These are phyloP conservation scores for Brassica hybrid DNA, from an alignment of 441 rosid genomes.

Conservation along the genomic window DNA sequence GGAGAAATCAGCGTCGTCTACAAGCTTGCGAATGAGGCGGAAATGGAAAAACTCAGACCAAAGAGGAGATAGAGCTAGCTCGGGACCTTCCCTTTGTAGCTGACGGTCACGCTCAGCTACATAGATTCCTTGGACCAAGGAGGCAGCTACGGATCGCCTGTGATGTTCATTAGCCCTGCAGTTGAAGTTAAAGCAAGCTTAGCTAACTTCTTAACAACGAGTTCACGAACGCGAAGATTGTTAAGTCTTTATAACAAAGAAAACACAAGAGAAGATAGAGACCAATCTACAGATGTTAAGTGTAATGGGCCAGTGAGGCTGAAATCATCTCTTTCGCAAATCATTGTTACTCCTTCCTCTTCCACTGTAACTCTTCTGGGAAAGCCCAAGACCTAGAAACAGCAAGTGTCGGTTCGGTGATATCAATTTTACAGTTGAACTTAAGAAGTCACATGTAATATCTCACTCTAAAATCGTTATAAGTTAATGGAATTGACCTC, in stretches of 20 bases:
- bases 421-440: neutral
- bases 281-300: slow-evolving; percentile 78
- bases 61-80: slow-evolving; percentile 65
- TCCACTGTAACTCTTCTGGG: slow-evolving; percentile 14
- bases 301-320: slow-evolving; percentile 54
- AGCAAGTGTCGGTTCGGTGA: neutral
- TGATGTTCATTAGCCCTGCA: slow-evolving; percentile 76
- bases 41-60: slow-evolving; percentile 96
- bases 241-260: neutral
- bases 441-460: neutral
- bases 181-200: neutral
- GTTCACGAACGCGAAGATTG: slow-evolving; percentile 11
- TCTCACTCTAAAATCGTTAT: neutral
- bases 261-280: slow-evolving; percentile 7
- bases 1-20: slow-evolving; percentile 78
- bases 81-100: slow-evolving; percentile 63
- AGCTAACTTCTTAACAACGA: slow-evolving; percentile 1
- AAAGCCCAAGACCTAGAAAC: neutral
- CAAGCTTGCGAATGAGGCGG: slow-evolving; percentile 60
- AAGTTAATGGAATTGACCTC: neutral
- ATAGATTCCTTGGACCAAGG: slow-evolving; percentile 85
- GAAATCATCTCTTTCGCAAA: slow-evolving; percentile 53
- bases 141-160: slow-evolving; percentile 74
- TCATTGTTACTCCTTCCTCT: slow-evolving; percentile 34
- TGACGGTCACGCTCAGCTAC: slow-evolving; percentile 91